Conservation (phyloP, 1,284 basidiomycete genomes). For the Pisolithus thermaeus region DNA sequence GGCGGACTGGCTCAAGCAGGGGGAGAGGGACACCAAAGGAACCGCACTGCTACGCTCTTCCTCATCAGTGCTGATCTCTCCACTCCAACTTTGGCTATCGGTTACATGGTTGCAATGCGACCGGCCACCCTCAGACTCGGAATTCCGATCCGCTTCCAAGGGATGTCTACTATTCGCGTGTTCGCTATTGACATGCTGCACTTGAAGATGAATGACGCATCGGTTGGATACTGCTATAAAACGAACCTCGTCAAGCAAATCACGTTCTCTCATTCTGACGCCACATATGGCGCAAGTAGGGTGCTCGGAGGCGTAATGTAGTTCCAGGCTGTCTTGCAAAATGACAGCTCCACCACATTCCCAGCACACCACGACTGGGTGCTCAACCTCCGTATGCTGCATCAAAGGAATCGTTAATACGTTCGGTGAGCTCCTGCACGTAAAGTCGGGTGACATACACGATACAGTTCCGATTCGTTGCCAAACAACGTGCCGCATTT, state of each 20-base stretch:
- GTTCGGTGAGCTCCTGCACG: not conserved
- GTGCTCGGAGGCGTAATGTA: conserved; percentile 22
- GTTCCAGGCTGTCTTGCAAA: conserved; percentile 15
- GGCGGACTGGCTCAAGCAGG: not conserved
- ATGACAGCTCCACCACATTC: conserved; percentile 24
- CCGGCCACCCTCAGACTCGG: not conserved
- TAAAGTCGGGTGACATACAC: conserved; percentile 13
- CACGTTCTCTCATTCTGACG: conserved; percentile 10
- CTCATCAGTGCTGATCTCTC: not conserved
- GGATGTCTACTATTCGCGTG: conserved; percentile 6
- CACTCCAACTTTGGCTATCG: not conserved
- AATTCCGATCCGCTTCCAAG: conserved; percentile 4
- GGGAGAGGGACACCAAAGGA: not conserved
- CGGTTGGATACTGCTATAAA: not conserved
- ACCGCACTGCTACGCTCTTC: not conserved
- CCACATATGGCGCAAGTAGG: conserved; percentile 20
- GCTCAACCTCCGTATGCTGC: conserved; percentile 19
- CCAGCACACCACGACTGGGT: conserved; percentile 26
- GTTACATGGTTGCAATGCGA: too few relatives aligned
- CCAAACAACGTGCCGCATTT: conserved; percentile 19
- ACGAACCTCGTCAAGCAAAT: conserved; percentile 21
- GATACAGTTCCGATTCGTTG: conserved; percentile 17
- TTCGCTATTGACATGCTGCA: conserved; percentile 17
- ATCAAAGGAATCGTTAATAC: not conserved
- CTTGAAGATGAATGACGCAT: conserved; percentile 6